phyloP scores from a whole-genome alignment of 371 early-diverging fungal species.

The Mucor irregularis region DNA sequence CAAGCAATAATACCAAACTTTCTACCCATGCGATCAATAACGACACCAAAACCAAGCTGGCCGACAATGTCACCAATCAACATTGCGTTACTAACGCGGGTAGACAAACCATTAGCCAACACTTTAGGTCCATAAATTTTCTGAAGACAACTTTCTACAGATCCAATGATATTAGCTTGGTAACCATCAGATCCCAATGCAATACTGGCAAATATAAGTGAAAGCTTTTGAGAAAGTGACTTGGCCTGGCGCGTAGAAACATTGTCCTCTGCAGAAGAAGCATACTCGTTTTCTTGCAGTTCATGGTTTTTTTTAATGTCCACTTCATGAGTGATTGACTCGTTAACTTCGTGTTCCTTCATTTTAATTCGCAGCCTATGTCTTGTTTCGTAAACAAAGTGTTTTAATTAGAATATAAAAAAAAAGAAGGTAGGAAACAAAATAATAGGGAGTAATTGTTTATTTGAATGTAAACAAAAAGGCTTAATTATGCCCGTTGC shows the following conservation, averaged over 20 bases:
- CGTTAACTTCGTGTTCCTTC: too few relatives aligned
- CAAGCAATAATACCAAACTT: constrained; percentile 55
- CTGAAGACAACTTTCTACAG: constrained; percentile 34
- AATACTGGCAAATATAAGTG: constrained; percentile 38
- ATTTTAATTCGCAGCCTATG: too few relatives aligned
- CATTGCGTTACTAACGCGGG: constrained; percentile 44
- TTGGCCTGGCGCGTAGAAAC: not conserved
- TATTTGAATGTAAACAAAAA: too few relatives aligned
- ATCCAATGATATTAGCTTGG: constrained; percentile 47
- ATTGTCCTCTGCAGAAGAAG: not conserved
- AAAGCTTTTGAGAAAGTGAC: constrained; percentile 2
- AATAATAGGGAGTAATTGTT: too few relatives aligned
- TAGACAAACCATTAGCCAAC: constrained; percentile 33
- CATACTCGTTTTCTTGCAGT: too few relatives aligned
- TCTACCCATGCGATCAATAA: constrained; percentile 55
- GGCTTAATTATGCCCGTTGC: too few relatives aligned
- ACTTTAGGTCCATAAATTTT: constrained; percentile 40
- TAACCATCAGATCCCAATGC: constrained; percentile 48
- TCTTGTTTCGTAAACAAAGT: too few relatives aligned
- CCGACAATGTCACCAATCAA: constrained; percentile 52
- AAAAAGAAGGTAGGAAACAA: too few relatives aligned
- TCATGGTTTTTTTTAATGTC: too few relatives aligned
- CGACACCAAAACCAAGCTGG: constrained; percentile 49
- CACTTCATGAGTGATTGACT: too few relatives aligned
- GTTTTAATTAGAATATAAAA: too few relatives aligned